Evolutionary conservation across 495 filamentous ascomycete genomes (phyloP).

Genomic region (Hypoxylon subgilvum): DNA sequence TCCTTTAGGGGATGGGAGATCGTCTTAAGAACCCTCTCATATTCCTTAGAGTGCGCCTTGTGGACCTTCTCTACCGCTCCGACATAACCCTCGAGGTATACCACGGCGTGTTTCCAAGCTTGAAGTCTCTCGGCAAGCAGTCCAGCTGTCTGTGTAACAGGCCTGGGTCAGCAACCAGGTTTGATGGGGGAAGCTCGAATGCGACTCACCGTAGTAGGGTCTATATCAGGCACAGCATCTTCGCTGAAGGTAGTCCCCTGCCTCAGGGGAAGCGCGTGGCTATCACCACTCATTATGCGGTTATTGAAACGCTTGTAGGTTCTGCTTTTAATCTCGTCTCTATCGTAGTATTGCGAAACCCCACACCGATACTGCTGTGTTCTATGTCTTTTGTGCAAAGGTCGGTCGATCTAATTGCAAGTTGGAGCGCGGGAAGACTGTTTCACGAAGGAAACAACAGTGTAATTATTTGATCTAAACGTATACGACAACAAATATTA

Average conservation of each 20-base stretch:
- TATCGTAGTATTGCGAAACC: not conserved
- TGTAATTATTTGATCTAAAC: not conserved
- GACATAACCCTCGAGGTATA: slow-evolving; percentile 89
- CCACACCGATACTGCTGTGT: not conserved
- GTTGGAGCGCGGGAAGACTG: not conserved
- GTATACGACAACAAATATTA: not conserved
- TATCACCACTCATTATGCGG: slow-evolving; percentile 43
- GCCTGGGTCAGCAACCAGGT: slow-evolving; percentile 15
- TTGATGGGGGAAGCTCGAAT: slow-evolving; percentile 11
- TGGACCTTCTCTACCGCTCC: slow-evolving; percentile 80
- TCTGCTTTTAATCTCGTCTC: not conserved
- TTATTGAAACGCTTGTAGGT: not conserved
- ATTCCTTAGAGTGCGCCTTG: slow-evolving; percentile 86
- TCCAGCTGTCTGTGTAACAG: slow-evolving; percentile 63
- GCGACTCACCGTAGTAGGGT: slow-evolving; percentile 73
- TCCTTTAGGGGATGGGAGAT: slow-evolving; percentile 85
- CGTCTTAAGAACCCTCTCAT: slow-evolving; percentile 92
- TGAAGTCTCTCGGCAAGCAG: slow-evolving; percentile 83
- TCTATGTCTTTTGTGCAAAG: not conserved
- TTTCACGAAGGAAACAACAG: not conserved
- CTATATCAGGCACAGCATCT: slow-evolving; percentile 73
- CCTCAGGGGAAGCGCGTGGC: slow-evolving; percentile 59
- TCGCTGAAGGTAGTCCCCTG: slow-evolving; percentile 61
- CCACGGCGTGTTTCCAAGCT: slow-evolving; percentile 95
- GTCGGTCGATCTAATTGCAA: too few species aligned